These are phyloP conservation scores for Immersiporthe knoxdaviesiana DNA, from an alignment of 2,329 filamentous ascomycete genomes.

Conservation along the genomic window DNA sequence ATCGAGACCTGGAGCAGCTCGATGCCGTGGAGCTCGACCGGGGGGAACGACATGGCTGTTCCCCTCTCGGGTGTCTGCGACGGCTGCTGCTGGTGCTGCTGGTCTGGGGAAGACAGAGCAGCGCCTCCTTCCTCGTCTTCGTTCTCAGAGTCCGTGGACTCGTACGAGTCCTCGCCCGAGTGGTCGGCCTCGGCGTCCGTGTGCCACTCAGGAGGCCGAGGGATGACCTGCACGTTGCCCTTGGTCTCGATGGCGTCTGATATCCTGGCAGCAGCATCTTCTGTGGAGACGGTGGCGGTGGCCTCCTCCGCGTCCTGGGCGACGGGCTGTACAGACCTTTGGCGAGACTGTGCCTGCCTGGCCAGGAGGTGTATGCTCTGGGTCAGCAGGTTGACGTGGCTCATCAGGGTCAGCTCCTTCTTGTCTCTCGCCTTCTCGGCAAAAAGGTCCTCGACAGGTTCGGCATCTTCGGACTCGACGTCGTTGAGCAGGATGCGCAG, in stretches of 20 bases:
- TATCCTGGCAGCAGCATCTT: conserved; percentile 33
- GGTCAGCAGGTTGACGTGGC: conserved; percentile 73
- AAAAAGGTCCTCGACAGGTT: conserved; percentile 68
- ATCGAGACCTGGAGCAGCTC: conserved; percentile 72
- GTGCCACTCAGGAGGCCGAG: conserved; percentile 77
- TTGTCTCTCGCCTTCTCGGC: conserved; percentile 59
- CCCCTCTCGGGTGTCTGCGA: conserved; percentile 62
- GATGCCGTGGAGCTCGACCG: conserved; percentile 74
- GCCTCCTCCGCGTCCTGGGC: conserved; percentile 29
- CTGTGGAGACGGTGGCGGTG: conserved; percentile 32
- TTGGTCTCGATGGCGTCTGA: conserved; percentile 49
- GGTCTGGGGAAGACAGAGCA: conserved; percentile 35
- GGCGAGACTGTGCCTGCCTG: conserved; percentile 50
- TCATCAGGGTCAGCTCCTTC: conserved; percentile 67
- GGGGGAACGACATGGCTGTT: conserved; percentile 79
- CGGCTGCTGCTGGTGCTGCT: conserved; percentile 31
- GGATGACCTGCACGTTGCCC: conserved; percentile 71
- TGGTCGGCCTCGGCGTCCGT: conserved; percentile 50
- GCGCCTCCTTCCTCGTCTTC: conserved; percentile 48
- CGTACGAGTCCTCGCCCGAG: conserved; percentile 50
- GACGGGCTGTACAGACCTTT: conserved; percentile 28
- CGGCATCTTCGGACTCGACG: conserved; percentile 61
- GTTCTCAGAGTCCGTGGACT: conserved; percentile 45
- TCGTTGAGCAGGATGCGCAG: conserved; percentile 69
- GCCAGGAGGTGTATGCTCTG: conserved; percentile 72